Conservation (phyloP, 768 basidiomycete species). For the Butyriboletus loyo region DNA sequence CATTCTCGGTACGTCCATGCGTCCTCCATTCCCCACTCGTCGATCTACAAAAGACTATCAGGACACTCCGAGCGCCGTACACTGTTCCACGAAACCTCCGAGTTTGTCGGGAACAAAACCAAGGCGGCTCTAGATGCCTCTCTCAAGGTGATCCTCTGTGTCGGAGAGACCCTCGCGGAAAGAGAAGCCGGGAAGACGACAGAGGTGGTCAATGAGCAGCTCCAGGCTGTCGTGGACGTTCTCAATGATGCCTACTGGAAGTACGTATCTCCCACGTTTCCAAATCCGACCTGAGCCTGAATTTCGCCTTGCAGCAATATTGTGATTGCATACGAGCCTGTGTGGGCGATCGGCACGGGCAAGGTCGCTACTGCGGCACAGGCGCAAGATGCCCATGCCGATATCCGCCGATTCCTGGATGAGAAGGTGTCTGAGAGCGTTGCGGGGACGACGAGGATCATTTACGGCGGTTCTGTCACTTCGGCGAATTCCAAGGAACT, state of each 20-base stretch:
- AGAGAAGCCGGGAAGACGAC: constrained; percentile 78
- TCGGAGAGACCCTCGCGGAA: constrained; percentile 90
- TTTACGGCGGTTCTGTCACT: constrained; percentile 95
- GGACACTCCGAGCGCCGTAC: constrained; percentile 97
- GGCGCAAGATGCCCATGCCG: constrained; percentile 88
- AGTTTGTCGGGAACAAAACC: constrained; percentile 81
- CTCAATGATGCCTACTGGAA: constrained; percentile 71
- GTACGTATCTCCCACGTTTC: constrained; percentile 40
- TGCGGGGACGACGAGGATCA: constrained; percentile 75
- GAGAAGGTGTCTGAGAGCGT: constrained; percentile 63
- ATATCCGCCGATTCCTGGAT: constrained; percentile 74
- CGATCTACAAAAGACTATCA: constrained; percentile 21
- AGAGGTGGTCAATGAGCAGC: constrained; percentile 77
- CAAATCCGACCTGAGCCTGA: neutral
- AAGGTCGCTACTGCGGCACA: constrained; percentile 90
- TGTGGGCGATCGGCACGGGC: constrained; percentile 99
- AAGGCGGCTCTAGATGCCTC: constrained; percentile 72
- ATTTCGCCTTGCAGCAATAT: constrained; percentile 54
- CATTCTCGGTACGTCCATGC: constrained; percentile 64
- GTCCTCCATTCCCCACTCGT: neutral
- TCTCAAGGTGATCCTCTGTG: constrained; percentile 90
- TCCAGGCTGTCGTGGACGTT: constrained; percentile 67
- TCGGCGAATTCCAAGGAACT: constrained; percentile 88
- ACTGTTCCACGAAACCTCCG: constrained; percentile 85
- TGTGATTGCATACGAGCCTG: constrained; percentile 95